These are phyloP conservation scores for Arabidopsis arenosa DNA, from an alignment of 345 rosid species.

Conservation along the genomic window DNA sequence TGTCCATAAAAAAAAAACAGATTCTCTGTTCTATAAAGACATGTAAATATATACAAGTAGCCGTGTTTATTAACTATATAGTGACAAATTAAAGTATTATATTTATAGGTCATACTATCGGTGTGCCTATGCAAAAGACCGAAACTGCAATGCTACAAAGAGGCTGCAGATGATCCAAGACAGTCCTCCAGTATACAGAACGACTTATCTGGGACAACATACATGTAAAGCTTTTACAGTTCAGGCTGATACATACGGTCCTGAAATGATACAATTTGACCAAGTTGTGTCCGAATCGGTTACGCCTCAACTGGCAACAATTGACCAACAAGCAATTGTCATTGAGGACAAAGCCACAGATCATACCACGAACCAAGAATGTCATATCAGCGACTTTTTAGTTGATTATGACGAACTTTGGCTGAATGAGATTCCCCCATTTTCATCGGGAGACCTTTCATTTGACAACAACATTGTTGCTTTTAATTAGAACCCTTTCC, in stretches of 20 bases:
- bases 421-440: not conserved
- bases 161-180: constrained; percentile 48
- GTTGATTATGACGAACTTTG: constrained; percentile 5
- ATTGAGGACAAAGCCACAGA: not conserved
- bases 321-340: not conserved
- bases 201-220: constrained; percentile 50
- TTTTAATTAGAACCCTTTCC: constrained; percentile 4
- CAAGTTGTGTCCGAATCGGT: not conserved
- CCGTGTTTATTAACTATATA: too few relatives aligned
- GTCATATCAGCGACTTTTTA: not conserved
- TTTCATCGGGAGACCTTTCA: constrained; percentile 1
- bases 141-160: constrained; percentile 51
- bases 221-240: constrained; percentile 11
- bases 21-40: not conserved
- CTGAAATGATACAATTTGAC: constrained; percentile 17
- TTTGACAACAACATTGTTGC: not conserved
- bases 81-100: not conserved
- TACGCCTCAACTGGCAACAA: constrained; percentile 6
- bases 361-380: constrained; percentile 13
- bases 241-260: constrained; percentile 7
- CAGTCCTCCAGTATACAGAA: constrained; percentile 39
- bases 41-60: not conserved
- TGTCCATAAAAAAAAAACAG: not conserved
- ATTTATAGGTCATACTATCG: constrained; percentile 50
- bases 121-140: constrained; percentile 52